These are phyloP conservation scores for Metarhizium anisopliae DNA, from an alignment of 2,329 filamentous ascomycete genomes.

Conservation along the genomic window DNA sequence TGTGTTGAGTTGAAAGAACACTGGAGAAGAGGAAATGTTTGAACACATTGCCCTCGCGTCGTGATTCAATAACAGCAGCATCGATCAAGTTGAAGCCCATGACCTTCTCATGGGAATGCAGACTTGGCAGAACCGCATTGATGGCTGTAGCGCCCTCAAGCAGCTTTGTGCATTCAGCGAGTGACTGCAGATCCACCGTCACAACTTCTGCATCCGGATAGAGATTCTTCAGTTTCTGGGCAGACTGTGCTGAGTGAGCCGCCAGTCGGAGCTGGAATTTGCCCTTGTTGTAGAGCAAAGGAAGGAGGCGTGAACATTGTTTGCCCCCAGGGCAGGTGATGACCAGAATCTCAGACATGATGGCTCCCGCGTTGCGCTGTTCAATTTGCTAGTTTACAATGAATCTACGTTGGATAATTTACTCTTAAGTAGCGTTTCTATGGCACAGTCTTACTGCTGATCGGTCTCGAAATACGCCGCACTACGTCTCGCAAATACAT, in stretches of 20 bases:
- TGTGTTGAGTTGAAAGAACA: background rate
- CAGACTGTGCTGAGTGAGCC: background rate
- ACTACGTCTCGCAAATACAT: background rate
- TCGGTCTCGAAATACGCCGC: too few species aligned
- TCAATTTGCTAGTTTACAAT: background rate
- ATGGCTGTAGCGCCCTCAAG: background rate
- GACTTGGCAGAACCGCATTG: background rate
- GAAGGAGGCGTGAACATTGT: conserved; percentile 1
- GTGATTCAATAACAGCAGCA: background rate
- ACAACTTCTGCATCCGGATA: background rate
- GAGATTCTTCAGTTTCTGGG: background rate
- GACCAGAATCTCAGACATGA: conserved; percentile 1
- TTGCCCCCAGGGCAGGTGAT: background rate
- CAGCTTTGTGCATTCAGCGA: background rate
- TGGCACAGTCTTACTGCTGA: background rate
- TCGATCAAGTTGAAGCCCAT: conserved; percentile 1
- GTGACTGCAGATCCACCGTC: background rate
- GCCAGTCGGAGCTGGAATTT: background rate
- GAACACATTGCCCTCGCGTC: background rate
- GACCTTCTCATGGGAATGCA: background rate
- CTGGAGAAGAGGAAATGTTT: conserved; percentile 1
- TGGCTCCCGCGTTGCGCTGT: too few species aligned
- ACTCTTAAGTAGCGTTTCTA: background rate
- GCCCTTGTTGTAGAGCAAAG: background rate
- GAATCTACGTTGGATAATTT: background rate